Conservation (phyloP, 1,284 basidiomycete genomes). For the Heterobasidion occidentale region DNA sequence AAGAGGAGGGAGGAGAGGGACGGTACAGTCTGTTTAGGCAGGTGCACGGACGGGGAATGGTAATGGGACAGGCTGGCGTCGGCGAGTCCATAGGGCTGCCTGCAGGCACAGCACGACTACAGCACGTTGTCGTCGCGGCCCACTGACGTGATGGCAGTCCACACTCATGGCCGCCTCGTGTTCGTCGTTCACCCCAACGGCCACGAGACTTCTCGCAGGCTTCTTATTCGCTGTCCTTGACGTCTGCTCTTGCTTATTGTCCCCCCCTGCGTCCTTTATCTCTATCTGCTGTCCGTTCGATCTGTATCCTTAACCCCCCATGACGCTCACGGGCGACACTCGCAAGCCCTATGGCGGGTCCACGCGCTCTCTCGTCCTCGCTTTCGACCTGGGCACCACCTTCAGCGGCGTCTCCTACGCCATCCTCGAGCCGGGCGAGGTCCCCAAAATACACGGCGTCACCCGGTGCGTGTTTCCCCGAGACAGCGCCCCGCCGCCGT, state of each 20-base stretch:
- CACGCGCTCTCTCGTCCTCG: slow-evolving; percentile 58
- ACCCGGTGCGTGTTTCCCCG: slow-evolving; percentile 44
- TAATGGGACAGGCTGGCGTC: no score
- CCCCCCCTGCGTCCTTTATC: neutral
- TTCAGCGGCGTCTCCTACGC: slow-evolving; percentile 73
- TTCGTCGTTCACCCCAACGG: neutral
- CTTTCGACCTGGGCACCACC: slow-evolving; percentile 70
- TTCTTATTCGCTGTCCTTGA: slow-evolving; percentile 1
- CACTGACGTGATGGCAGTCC: no score
- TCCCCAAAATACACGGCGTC: slow-evolving; percentile 67
- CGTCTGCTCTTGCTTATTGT: slow-evolving; percentile 4
- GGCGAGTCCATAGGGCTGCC: no score
- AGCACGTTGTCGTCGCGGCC: no score
- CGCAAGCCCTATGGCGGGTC: slow-evolving; percentile 65
- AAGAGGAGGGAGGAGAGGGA: slow-evolving; percentile 9
- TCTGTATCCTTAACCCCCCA: slow-evolving; percentile 7
- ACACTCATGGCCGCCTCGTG: neutral
- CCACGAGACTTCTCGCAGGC: neutral
- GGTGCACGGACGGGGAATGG: neutral
- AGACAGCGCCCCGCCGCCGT: neutral
- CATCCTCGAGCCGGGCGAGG: slow-evolving; percentile 64
- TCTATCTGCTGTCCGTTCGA: neutral
- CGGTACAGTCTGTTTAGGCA: slow-evolving; percentile 1
- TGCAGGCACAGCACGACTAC: no score
- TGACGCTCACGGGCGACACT: slow-evolving; percentile 36